phyloP scores from a whole-genome alignment of 208 protist genomes.

The Leishmania braziliensis region DNA sequence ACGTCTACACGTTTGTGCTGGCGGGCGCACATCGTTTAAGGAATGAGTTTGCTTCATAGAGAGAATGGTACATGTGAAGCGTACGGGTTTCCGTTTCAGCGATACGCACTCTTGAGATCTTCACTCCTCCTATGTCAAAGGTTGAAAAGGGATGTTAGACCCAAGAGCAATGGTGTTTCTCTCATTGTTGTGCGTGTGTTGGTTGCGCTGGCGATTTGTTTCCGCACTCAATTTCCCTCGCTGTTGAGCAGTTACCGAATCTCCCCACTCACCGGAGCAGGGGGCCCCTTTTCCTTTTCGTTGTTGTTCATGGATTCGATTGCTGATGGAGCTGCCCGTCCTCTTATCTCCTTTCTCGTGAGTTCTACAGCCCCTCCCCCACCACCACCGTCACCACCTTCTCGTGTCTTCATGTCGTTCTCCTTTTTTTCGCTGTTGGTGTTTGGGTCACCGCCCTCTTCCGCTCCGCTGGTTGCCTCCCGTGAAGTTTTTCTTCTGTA shows the following conservation, averaged over 20 bases:
- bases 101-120: not conserved
- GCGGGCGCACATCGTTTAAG: not conserved
- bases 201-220: not conserved
- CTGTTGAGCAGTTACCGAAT: not conserved
- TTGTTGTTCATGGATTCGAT: not conserved
- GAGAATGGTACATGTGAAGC: not conserved
- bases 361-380: no score
- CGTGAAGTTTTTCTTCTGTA: not conserved
- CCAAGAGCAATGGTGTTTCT: not conserved
- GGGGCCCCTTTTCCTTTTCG: not conserved
- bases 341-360: not conserved
- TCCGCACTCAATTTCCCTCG: not conserved
- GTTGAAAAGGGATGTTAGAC: not conserved
- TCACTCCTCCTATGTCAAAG: not conserved
- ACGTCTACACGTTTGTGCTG: not conserved
- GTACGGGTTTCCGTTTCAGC: not conserved
- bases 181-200: not conserved
- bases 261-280: not conserved
- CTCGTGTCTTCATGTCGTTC: not conserved
- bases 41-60: not conserved
- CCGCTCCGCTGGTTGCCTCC: not conserved
- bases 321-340: not conserved
- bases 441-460: not conserved
- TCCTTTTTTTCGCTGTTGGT: not conserved
- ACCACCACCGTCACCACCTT: no score